Base-by-base conservation (phyloP, 2,329 filamentous ascomycete species). In the Pestalotiopsis sp. region DNA sequence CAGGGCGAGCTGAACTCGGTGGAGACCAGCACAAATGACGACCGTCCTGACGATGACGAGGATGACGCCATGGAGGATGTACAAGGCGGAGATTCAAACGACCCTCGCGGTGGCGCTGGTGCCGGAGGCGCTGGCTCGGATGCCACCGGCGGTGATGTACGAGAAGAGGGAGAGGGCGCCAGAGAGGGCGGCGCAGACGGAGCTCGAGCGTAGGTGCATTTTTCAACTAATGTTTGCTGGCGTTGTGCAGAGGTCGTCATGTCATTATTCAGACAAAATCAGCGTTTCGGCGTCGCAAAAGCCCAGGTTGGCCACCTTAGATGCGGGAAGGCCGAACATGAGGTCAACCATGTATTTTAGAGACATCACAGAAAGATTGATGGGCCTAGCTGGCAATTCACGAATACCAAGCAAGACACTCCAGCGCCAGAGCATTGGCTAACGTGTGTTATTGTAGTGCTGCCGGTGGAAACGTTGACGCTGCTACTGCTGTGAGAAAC, bases 181-280 rank as follows among this genome's bases (percentile, higher is more conserved):
- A 88, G 97, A 83, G 94, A 97, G 82, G 96, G 95, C 70, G 96
- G 97, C 79, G 94, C 94, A 75, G 96, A 98, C 83, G 96, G 97
- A 78, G 97, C 93, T 84, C 91, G 96, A 98, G 96, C 95, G 96
- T 99, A 98, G 95, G 97, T 99, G 80, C 80, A 82, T 79, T 82
- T 27, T 80, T 71, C 75, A 72, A 56, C 25, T 13, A 73, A 72
- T 74, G 73, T 73, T 73, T 75, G 73, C 71, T 71, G 75, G 74
- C 73, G 74, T 77, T 76, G 73, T 67, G 69, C 31, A 36, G 31
- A 36, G 31, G 31, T 36, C 31, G 68, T 62, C 64, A 64, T 56
- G 68, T 70, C 66, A 66, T 70, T 68, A 17, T 52, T 36, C 57
- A 41, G 25, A 64, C 20, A 66, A 67, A 68, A 70, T 52, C 61